Conservation (phyloP, 139 green algal species). For the Deuterostichococcus epilithicus region DNA sequence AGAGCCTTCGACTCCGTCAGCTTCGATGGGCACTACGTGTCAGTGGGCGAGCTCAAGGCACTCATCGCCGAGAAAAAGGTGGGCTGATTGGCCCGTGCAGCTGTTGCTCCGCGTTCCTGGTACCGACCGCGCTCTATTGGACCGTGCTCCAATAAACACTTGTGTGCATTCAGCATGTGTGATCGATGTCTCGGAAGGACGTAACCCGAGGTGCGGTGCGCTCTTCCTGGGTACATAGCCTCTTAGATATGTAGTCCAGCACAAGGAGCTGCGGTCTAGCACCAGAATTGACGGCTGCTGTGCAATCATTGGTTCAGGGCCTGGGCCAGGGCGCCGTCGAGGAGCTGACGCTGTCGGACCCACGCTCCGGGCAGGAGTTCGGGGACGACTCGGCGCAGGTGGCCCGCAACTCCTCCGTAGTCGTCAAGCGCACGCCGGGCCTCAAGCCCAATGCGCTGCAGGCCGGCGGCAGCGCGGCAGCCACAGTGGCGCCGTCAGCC, state of each 20-base stretch:
- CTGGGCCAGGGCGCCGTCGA: conserved; percentile 50
- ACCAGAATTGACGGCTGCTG: too few relatives aligned
- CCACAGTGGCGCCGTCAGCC: neutral
- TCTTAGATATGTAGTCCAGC: too few relatives aligned
- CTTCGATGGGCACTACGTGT: conserved; percentile 75
- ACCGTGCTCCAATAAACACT: too few relatives aligned
- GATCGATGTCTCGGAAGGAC: too few relatives aligned
- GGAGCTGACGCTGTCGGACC: conserved; percentile 64
- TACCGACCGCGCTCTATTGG: neutral
- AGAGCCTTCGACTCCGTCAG: conserved; percentile 49
- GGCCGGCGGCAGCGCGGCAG: neutral
- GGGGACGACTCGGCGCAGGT: conserved; percentile 59
- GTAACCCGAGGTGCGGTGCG: too few relatives aligned
- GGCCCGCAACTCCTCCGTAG: conserved; percentile 54
- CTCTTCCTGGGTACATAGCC: too few relatives aligned
- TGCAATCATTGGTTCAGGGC: too few relatives aligned
- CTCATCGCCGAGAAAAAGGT: conserved; percentile 70
- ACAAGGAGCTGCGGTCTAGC: too few relatives aligned
- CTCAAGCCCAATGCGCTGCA: neutral
- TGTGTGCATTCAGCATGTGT: too few relatives aligned
- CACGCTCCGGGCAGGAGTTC: conserved; percentile 47
- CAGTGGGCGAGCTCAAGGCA: conserved; percentile 70
- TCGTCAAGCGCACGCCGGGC: conserved; percentile 59
- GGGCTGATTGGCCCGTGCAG: too few relatives aligned
- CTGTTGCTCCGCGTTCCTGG: too few relatives aligned